Evolutionary conservation across 257 asterid species (phyloP), one percentile per base, ranked within the genome.

Genomic region (Phtheirospermum japonicum): DNA sequence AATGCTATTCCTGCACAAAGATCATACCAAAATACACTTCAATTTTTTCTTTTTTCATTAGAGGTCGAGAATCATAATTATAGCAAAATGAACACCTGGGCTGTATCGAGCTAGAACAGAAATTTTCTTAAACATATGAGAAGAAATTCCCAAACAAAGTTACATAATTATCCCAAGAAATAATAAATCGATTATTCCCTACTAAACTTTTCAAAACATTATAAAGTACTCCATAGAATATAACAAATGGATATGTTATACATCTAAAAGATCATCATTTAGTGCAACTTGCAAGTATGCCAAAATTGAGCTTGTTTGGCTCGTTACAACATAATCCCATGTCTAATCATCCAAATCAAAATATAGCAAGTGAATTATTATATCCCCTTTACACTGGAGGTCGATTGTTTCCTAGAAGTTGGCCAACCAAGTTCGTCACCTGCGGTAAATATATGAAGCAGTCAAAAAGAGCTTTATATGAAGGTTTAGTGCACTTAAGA

Each of bases 381-480:
- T 48, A 48, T 50, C 64, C 57, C 72, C 56, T 46, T 75, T 73
- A 92, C 95, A 88, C 81, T 0, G 94, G 90, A 49, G 87, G 82
- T 30, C 79, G 76, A 72, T 63, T 82, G 64, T 79, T 81, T 53
- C 97, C 97, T 26, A 92, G 95, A 74, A 92, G 85, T 66, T 82
- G 93, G 36, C 99, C 99, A 12, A 92, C 94, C 23, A 89, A 82
- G 83, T 79, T 85, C 3, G 90, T 89, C 68, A 89, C 97, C 99
- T 92, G 95, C 78, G 69, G 36, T 49, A 70, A 14, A 56, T 1
- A 57, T 54, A 46, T 54, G 6, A 63, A 23, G 48, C 67, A 42
- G 14, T 12, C 7, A 42, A 42, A 17, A 42, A 42, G 7, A 42
- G 19, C 49, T 42, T 11, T 42, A 39, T 42, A 13, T 42, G n/a